Evolutionary conservation across 2,329 filamentous ascomycete genomes (phyloP).

Genomic region (Phialocephala subalpina): DNA sequence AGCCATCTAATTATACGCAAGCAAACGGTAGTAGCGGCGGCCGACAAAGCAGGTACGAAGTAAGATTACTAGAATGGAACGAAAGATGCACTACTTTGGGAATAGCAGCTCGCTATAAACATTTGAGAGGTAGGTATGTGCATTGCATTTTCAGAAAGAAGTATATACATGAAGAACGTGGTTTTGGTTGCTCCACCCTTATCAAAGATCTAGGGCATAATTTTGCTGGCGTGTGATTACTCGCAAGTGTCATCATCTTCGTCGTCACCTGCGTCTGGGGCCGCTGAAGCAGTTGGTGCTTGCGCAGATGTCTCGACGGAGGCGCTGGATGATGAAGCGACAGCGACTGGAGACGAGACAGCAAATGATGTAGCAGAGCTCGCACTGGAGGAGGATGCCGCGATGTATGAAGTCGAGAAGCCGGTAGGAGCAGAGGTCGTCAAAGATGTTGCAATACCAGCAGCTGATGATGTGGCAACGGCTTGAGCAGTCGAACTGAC

Average conservation of each 20-base stretch:
- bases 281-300: neutral
- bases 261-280: neutral
- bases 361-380: neutral
- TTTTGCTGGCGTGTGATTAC: neutral
- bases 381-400: neutral
- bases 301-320: neutral
- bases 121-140: neutral
- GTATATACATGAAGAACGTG: neutral
- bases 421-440: constrained; percentile 10
- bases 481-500: neutral
- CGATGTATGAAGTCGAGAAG: constrained; percentile 14
- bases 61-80: neutral
- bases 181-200: no score
- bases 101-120: constrained; percentile 3
- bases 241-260: constrained; percentile 7
- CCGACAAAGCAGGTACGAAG: constrained; percentile 8
- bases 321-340: neutral
- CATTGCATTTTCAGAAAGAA: constrained; percentile 2
- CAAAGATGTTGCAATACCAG: neutral
- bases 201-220: neutral
- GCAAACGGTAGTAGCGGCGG: constrained; percentile 6
- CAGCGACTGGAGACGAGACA: neutral
- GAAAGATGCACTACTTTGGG: neutral
- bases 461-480: neutral
- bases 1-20: neutral